Percentiles rank a stretch among this genome's conserved stretches.
phyloP scores from a whole-genome alignment of 2,329 filamentous ascomycete species.

The Nigrospora oryzae region DNA sequence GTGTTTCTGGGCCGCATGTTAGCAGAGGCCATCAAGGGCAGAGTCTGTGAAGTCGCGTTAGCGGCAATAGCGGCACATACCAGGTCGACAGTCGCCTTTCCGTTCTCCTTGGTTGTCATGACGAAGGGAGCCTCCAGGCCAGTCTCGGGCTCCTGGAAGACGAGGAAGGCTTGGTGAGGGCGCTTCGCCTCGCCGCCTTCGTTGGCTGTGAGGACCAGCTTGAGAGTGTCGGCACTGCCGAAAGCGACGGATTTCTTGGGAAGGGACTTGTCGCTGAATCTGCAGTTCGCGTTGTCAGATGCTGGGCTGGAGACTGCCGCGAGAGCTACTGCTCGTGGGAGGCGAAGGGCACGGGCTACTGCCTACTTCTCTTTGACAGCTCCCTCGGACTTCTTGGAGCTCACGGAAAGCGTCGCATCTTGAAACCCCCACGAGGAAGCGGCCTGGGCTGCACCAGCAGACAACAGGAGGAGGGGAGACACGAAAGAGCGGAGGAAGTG shows the following conservation, averaged over 20 bases:
- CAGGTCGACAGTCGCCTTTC: slow-evolving; percentile 77
- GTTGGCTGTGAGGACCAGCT: slow-evolving; percentile 72
- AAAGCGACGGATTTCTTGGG: slow-evolving; percentile 58
- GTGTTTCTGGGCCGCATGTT: slow-evolving; percentile 52
- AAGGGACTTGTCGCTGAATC: slow-evolving; percentile 50
- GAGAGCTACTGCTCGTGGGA: not conserved
- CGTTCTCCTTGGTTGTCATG: slow-evolving; percentile 75
- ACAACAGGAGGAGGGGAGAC: slow-evolving; percentile 35
- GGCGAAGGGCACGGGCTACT: not conserved
- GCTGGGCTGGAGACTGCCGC: not conserved
- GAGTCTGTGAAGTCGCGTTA: slow-evolving; percentile 2
- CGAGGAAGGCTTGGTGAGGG: slow-evolving; percentile 89
- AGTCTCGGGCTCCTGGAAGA: slow-evolving; percentile 64
- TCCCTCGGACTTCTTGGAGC: slow-evolving; percentile 54
- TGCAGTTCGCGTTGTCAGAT: slow-evolving; percentile 21
- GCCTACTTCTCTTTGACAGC: slow-evolving; percentile 59
- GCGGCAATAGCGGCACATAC: slow-evolving; percentile 45
- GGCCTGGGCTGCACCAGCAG: slow-evolving; percentile 41
- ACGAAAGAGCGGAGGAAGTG: slow-evolving; percentile 29
- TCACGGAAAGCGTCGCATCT: slow-evolving; percentile 60
- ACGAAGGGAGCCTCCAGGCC: slow-evolving; percentile 84
- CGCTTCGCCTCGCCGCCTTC: slow-evolving; percentile 72
- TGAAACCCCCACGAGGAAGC: slow-evolving; percentile 64
- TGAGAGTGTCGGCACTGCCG: slow-evolving; percentile 63
- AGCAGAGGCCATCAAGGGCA: slow-evolving; percentile 13